These are phyloP conservation scores for Tricholoma sp. DNA, from an alignment of 768 basidiomycete genomes.

Conservation along the genomic window DNA sequence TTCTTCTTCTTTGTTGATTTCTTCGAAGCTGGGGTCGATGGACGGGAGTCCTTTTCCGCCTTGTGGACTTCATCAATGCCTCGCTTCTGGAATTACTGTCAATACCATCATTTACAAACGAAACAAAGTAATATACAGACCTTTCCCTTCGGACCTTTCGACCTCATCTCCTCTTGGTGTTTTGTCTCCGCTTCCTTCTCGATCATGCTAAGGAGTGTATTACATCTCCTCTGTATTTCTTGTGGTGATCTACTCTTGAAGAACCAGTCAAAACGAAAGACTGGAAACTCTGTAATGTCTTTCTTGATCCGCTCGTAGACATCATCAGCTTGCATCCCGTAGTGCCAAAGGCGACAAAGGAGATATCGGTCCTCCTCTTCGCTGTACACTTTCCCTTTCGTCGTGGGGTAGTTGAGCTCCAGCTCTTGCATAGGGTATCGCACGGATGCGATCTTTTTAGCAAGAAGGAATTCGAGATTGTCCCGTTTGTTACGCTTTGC, in stretches of 20 bases:
- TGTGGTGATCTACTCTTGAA: conserved; percentile 90
- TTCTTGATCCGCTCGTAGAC: conserved; percentile 94
- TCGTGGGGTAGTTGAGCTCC: conserved; percentile 90
- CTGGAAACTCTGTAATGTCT: conserved; percentile 94
- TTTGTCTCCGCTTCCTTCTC: conserved; percentile 83
- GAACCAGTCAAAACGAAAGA: conserved; percentile 98
- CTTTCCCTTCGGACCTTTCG: conserved; percentile 61
- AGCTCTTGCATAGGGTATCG: conserved; percentile 95
- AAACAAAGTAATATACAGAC: conserved; percentile 28
- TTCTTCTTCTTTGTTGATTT: conserved; percentile 68
- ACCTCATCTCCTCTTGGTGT: conserved; percentile 62
- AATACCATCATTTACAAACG: not conserved
- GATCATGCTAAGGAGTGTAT: conserved; percentile 84
- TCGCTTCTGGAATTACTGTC: conserved; percentile 47
- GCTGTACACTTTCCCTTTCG: conserved; percentile 93
- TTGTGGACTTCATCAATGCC: conserved; percentile 63
- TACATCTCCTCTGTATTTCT: conserved; percentile 84
- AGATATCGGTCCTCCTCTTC: conserved; percentile 98
- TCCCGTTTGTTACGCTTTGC: conserved; percentile 84
- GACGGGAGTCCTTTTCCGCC: conserved; percentile 49
- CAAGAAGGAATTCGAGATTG: conserved; percentile 72
- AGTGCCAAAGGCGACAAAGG: conserved; percentile 82
- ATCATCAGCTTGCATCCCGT: conserved; percentile 85
- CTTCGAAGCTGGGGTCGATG: conserved; percentile 59
- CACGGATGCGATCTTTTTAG: conserved; percentile 78